These are phyloP conservation scores for Dactylellina parvicollis DNA, from an alignment of 2,329 filamentous ascomycete genomes.

Conservation along the genomic window DNA sequence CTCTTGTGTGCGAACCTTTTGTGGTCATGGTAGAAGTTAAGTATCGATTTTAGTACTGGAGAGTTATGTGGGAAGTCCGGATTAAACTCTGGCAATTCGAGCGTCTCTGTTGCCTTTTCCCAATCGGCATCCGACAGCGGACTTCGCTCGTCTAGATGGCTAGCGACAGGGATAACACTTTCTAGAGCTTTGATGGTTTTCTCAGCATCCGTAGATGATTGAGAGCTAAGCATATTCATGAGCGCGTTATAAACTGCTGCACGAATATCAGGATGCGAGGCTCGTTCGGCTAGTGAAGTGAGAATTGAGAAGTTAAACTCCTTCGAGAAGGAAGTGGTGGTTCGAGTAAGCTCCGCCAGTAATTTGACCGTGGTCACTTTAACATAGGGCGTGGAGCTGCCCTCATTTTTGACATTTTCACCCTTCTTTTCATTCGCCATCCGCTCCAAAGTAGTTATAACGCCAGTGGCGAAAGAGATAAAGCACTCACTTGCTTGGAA, in stretches of 20 bases:
- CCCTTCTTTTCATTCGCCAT: too few relatives aligned
- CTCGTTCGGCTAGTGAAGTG: too few relatives aligned
- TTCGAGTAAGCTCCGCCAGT: too few relatives aligned
- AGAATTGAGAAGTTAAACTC: too few relatives aligned
- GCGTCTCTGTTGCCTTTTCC: background rate
- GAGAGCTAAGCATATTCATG: background rate
- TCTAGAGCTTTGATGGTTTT: background rate
- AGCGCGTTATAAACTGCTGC: background rate
- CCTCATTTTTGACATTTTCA: too few relatives aligned
- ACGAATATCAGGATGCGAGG: too few relatives aligned
- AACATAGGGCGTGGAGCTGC: too few relatives aligned
- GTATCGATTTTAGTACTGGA: background rate
- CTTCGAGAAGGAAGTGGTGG: too few relatives aligned
- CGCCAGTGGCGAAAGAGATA: background rate
- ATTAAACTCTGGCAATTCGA: background rate
- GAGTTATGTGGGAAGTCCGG: background rate
- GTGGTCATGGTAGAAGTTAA: background rate
- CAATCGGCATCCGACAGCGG: background rate
- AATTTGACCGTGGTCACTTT: too few relatives aligned
- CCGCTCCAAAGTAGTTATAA: background rate
- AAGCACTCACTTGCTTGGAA: background rate
- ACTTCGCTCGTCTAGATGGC: background rate
- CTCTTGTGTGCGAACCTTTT: background rate
- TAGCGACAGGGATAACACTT: constrained; percentile 4
- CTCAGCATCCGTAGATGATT: background rate